Conservation (phyloP, 345 rosid genomes). For the sweet orange (Citrus sinensis) region DVS_A1.0 CM039169.1:4592501-4593000, state of each 20-base stretch:
- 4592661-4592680: neutral
- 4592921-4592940: neutral
- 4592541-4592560: too few relatives aligned
- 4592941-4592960: too few relatives aligned
- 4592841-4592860: constrained; percentile 83
- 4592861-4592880: constrained; percentile 88
- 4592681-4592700: neutral
- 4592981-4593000: too few relatives aligned
- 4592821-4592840: constrained; percentile 59
- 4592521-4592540: too few relatives aligned
- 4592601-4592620: neutral
- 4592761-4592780: constrained; percentile 44
- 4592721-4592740: neutral
- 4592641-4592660: neutral
- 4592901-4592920: constrained; percentile 3
- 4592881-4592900: constrained; percentile 85
- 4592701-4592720: neutral
- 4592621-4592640: neutral
- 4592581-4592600: too few relatives aligned
- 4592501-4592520: too few relatives aligned
- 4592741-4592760: constrained; percentile 3
- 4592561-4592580: too few relatives aligned
- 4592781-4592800: constrained; percentile 16
- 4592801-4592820: constrained; percentile 40
- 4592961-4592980: too few relatives aligned